phyloP scores from a whole-genome alignment of 768 basidiomycete species.

The Rhizopogon vulgaris region DNA sequence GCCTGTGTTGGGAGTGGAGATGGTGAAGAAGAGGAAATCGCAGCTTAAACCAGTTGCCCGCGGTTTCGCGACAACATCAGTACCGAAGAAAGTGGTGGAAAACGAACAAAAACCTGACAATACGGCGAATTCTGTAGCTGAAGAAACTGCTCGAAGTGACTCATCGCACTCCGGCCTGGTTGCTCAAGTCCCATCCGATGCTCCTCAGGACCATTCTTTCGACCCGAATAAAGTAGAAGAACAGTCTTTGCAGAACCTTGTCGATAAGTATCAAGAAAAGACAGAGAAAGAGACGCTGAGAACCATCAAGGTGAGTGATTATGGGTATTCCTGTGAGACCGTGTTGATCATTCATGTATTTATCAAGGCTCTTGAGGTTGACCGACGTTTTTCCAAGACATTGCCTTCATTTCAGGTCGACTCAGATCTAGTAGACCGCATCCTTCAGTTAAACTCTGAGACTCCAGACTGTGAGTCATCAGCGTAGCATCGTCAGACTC shows the following conservation, averaged over 20 bases:
- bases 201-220: constrained; percentile 20
- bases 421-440: constrained; percentile 45
- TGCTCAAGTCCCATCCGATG: constrained; percentile 5
- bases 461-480: constrained; percentile 1
- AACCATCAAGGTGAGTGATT: constrained; percentile 41
- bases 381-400: constrained; percentile 64
- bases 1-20: constrained; percentile 17
- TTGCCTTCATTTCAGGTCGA: constrained; percentile 63
- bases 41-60: constrained; percentile 69
- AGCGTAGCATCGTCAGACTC: neutral
- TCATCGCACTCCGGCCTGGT: neutral
- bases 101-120: constrained; percentile 12
- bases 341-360: neutral
- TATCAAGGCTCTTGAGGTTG: constrained; percentile 70
- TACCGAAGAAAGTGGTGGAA: constrained; percentile 63
- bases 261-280: constrained; percentile 83
- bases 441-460: constrained; percentile 47
- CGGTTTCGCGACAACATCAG: constrained; percentile 77
- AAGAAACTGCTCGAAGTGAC: constrained; percentile 1
- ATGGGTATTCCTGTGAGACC: neutral
- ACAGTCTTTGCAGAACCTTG: constrained; percentile 57
- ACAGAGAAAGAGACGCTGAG: constrained; percentile 79
- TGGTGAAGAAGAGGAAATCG: constrained; percentile 85
- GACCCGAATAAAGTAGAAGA: constrained; percentile 41
- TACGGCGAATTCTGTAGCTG: constrained; percentile 2